Percentiles rank a stretch among this genome's conserved stretches.
These are phyloP conservation scores for Ceratocystis destructans DNA, from an alignment of 2,329 filamentous ascomycete genomes.

Conservation along the genomic window DNA sequence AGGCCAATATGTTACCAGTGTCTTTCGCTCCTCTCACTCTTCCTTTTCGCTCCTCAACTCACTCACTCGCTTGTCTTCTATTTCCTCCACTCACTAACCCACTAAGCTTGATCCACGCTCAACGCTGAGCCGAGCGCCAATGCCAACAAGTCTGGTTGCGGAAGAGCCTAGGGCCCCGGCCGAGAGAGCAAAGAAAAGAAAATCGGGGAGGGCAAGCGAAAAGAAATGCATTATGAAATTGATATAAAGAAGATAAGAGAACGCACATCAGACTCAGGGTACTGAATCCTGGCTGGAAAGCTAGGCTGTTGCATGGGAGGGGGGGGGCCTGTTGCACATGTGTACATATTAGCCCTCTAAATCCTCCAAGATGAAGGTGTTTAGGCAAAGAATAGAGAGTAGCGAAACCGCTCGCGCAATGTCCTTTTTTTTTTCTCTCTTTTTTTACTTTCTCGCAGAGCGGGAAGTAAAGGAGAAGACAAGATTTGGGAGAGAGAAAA, in stretches of 20 bases:
- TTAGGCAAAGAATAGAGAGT: not conserved
- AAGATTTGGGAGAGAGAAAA: not conserved
- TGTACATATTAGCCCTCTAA: not conserved
- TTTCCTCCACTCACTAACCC: not conserved
- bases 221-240: not conserved
- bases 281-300: not conserved
- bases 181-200: not conserved
- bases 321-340: not conserved
- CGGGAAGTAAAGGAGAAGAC: not conserved
- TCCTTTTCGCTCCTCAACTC: not conserved
- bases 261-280: not conserved
- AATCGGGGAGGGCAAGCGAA: not conserved
- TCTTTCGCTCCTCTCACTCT: not conserved
- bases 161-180: not conserved
- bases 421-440: no score
- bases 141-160: not conserved
- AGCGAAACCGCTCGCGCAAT: not conserved
- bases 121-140: not conserved
- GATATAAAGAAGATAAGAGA: not conserved
- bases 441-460: not conserved
- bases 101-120: not conserved
- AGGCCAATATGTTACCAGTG: no score
- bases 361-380: no score
- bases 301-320: not conserved
- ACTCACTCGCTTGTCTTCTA: not conserved